Percentiles rank a stretch among this genome's conserved stretches.
Evolutionary conservation across 257 asterid species (phyloP).

Genomic region (Solanum microdontum): DNA sequence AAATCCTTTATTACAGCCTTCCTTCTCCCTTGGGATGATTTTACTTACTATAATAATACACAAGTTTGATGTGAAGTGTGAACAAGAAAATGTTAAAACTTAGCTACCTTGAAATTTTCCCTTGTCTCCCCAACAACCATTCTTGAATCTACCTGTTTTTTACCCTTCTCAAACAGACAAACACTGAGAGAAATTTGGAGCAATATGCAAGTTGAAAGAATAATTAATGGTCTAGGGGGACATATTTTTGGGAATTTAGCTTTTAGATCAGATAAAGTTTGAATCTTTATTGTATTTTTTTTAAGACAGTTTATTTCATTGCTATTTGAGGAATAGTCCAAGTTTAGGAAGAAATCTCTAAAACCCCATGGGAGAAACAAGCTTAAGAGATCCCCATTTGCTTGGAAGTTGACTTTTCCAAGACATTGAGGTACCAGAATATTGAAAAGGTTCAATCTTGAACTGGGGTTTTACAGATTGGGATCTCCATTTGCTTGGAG

Average conservation of each 20-base stretch:
- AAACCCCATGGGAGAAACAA: background rate
- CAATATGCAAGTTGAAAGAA: background rate
- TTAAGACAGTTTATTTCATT: background rate
- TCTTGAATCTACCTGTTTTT: background rate
- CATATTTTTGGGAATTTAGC: background rate
- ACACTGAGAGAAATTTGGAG: background rate
- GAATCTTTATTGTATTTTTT: background rate
- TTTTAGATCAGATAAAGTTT: background rate
- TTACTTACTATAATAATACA: background rate
- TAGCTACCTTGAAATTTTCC: background rate
- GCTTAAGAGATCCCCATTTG: slow-evolving; percentile 17
- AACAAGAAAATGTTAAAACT: background rate
- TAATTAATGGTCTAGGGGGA: background rate
- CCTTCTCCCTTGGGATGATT: background rate
- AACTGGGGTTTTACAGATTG: background rate
- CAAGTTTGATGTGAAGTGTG: background rate
- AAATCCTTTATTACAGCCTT: background rate
- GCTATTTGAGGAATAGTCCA: background rate
- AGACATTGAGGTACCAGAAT: slow-evolving; percentile 2
- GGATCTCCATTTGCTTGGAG: slow-evolving; percentile 18
- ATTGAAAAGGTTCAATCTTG: slow-evolving; percentile 3
- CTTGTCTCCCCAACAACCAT: background rate
- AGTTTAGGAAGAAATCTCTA: background rate
- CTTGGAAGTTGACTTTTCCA: slow-evolving; percentile 35
- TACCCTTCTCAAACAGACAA: background rate